phyloP scores from a whole-genome alignment of 1,284 basidiomycete species.

The Cutaneotrichosporon spelunceum region DNA sequence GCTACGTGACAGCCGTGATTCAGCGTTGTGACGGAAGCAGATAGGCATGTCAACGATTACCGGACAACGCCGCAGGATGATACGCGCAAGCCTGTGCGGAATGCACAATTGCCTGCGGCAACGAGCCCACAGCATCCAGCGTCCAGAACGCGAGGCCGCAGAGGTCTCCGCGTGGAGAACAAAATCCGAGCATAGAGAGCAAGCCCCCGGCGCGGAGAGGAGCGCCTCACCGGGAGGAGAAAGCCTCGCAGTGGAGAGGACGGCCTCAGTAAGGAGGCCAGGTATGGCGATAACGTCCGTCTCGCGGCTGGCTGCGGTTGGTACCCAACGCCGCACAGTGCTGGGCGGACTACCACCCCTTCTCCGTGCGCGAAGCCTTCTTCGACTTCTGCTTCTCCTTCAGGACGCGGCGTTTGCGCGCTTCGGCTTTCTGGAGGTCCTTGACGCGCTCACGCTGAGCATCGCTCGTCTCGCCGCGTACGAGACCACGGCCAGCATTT shows the following conservation, averaged over 20 bases:
- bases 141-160: too few relatives aligned
- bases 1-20: not conserved
- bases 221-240: too few relatives aligned
- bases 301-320: not conserved
- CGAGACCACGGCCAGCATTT: conserved; percentile 27
- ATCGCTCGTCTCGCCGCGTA: conserved; percentile 39
- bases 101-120: too few relatives aligned
- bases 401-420: conserved; percentile 28
- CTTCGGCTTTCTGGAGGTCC: conserved; percentile 31
- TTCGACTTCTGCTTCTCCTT: conserved; percentile 38
- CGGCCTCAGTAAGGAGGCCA: too few relatives aligned
- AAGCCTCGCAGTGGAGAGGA: too few relatives aligned
- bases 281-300: not conserved
- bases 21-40: not conserved
- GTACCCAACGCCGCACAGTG: not conserved
- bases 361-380: conserved; percentile 23
- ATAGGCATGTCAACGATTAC: too few relatives aligned
- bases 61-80: too few relatives aligned
- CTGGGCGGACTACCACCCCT: not conserved
- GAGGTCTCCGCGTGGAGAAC: too few relatives aligned
- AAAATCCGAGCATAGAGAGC: too few relatives aligned
- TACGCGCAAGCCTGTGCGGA: not conserved
- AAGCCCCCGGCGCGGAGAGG: too few relatives aligned
- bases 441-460: conserved; percentile 39
- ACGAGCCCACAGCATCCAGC: too few relatives aligned